Percentiles rank a stretch among this genome's conserved stretches.
These are phyloP conservation scores for Podospora pseudoanserina DNA, from an alignment of 495 filamentous ascomycete genomes.

Conservation along the genomic window DNA sequence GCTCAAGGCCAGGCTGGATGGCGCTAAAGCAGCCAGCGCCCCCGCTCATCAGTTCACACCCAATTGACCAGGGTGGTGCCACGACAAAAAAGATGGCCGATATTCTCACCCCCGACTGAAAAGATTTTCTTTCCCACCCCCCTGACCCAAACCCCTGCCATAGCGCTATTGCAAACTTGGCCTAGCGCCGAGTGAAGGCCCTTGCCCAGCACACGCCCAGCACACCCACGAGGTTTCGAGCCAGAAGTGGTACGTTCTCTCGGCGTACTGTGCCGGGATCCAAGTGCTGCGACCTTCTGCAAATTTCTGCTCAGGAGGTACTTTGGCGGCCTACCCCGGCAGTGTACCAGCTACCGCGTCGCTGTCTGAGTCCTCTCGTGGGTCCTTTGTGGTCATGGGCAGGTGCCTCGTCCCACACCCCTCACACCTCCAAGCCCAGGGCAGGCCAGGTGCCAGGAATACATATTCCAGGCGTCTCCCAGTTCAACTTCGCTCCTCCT, in stretches of 20 bases:
- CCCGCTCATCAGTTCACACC: conserved; percentile 25
- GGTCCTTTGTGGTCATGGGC: conserved; percentile 40
- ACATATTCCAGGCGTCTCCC: conserved; percentile 34
- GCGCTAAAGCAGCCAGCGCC: conserved; percentile 22
- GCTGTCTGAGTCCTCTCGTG: conserved; percentile 31
- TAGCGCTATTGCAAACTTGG: conserved; percentile 24
- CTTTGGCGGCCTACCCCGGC: conserved; percentile 11
- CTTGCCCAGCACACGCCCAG: conserved; percentile 11
- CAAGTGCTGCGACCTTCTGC: conserved; percentile 11
- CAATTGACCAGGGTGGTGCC: conserved; percentile 35
- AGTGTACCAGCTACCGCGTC: conserved; percentile 25
- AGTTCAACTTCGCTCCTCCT: conserved; percentile 27
- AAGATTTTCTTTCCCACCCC: conserved; percentile 28
- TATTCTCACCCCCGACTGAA: conserved; percentile 28
- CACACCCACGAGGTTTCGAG: conserved; percentile 17
- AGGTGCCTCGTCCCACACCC: conserved; percentile 25
- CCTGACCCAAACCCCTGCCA: conserved; percentile 24
- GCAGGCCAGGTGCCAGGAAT: conserved; percentile 25
- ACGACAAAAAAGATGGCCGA: conserved; percentile 29
- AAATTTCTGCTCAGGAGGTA: conserved; percentile 12
- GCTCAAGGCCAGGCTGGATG: conserved; percentile 18
- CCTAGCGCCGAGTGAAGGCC: conserved; percentile 34
- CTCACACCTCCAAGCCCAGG: conserved; percentile 26
- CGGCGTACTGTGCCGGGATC: conserved; percentile 16
- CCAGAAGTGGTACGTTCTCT: conserved; percentile 15